Conservation (phyloP, 768 basidiomycete genomes). For the Pleurotus cornucopiae region DNA sequence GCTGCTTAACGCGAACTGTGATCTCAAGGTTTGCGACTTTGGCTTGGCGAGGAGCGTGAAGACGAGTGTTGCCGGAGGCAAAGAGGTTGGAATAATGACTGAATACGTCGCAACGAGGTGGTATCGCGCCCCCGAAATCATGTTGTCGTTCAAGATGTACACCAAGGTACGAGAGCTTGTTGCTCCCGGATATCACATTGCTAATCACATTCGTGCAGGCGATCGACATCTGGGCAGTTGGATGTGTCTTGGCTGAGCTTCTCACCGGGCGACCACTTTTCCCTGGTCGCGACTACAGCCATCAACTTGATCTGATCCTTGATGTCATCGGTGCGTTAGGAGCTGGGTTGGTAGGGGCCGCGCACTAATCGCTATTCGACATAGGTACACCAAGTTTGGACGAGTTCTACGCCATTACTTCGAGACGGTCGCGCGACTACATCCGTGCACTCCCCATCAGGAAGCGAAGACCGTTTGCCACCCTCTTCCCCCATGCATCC, state of each 20-base stretch:
- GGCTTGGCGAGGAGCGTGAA: slow-evolving; percentile 72
- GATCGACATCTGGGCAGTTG: slow-evolving; percentile 75
- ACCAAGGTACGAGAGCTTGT: slow-evolving; percentile 45
- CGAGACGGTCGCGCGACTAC: slow-evolving; percentile 80
- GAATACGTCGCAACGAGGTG: slow-evolving; percentile 90
- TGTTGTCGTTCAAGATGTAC: slow-evolving; percentile 91
- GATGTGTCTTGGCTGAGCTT: slow-evolving; percentile 79
- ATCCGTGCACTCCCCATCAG: slow-evolving; percentile 83
- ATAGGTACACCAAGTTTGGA: slow-evolving; percentile 80
- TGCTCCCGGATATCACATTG: slow-evolving; percentile 8
- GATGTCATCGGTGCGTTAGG: slow-evolving; percentile 66
- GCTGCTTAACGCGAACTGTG: slow-evolving; percentile 85
- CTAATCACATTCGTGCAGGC: slow-evolving; percentile 30
- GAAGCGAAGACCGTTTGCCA: slow-evolving; percentile 65
- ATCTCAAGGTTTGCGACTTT: slow-evolving; percentile 88
- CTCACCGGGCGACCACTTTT: slow-evolving; percentile 79
- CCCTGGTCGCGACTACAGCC: slow-evolving; percentile 83
- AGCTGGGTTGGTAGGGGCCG: background rate
- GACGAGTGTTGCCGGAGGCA: slow-evolving; percentile 47
- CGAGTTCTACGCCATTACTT: slow-evolving; percentile 89
- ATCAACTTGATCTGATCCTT: slow-evolving; percentile 84
- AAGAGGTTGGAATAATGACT: slow-evolving; percentile 68
- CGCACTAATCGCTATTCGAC: slow-evolving; percentile 14
- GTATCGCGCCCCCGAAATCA: slow-evolving; percentile 94
- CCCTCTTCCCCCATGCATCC: slow-evolving; percentile 76